phyloP scores from a whole-genome alignment of 2,329 filamentous ascomycete species.

The Xylogone sp. region DNA sequence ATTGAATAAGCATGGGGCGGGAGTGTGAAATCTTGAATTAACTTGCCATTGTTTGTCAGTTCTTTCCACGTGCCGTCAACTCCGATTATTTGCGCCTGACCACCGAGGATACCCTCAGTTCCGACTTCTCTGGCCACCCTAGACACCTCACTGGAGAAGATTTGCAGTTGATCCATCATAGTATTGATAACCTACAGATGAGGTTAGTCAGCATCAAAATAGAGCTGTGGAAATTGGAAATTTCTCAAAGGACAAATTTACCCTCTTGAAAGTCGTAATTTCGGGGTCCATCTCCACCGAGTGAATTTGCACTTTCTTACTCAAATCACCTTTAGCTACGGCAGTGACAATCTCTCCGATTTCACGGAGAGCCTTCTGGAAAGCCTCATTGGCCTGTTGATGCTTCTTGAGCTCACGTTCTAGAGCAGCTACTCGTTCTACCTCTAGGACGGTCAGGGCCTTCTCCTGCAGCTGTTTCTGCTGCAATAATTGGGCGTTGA shows the following conservation, averaged over 20 bases:
- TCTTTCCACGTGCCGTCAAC: slow-evolving; percentile 98
- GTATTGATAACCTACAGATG: slow-evolving; percentile 68
- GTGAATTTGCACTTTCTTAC: slow-evolving; percentile 95
- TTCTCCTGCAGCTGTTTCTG: slow-evolving; percentile 83
- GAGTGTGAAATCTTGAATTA: background rate
- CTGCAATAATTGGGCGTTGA: slow-evolving; percentile 80
- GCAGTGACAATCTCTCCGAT: slow-evolving; percentile 97
- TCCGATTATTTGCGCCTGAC: slow-evolving; percentile 88
- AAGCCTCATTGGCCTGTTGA: slow-evolving; percentile 96
- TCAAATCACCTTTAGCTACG: slow-evolving; percentile 90
- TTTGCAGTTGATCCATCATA: slow-evolving; percentile 97
- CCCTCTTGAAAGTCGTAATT: slow-evolving; percentile 96
- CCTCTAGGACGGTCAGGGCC: slow-evolving; percentile 77
- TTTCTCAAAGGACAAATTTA: slow-evolving; percentile 33
- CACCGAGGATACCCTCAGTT: slow-evolving; percentile 89
- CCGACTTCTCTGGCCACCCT: slow-evolving; percentile 93
- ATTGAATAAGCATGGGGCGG: no score
- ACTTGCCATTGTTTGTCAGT: slow-evolving; percentile 75
- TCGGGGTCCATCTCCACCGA: slow-evolving; percentile 96
- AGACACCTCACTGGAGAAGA: slow-evolving; percentile 95
- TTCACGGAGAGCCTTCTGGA: slow-evolving; percentile 93
- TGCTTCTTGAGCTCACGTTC: slow-evolving; percentile 96
- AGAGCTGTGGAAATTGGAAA: no score
- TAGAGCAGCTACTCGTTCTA: slow-evolving; percentile 81
- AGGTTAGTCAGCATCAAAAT: slow-evolving; percentile 3